Conservation (phyloP, 345 rosid species). For the Ailanthus altissimus region DNA sequence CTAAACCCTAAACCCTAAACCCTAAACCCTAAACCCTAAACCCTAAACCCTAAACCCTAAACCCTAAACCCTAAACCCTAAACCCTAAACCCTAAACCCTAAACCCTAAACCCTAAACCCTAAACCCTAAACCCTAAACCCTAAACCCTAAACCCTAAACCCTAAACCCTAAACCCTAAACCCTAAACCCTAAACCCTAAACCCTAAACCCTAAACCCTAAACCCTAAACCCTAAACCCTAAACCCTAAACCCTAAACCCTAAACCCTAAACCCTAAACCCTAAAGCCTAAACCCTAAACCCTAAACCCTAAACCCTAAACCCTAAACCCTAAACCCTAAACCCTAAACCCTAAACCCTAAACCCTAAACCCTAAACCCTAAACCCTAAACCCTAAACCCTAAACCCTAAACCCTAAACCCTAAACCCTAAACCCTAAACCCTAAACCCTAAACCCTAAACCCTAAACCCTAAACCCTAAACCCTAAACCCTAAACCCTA, state of each 20-base stretch:
- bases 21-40: too few species aligned
- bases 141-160: too few species aligned
- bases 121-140: too few species aligned
- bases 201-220: too few species aligned
- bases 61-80: too few species aligned
- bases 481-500: conserved; percentile 22
- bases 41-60: too few species aligned
- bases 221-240: too few species aligned
- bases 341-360: conserved; percentile 19
- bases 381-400: conserved; percentile 24
- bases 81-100: too few species aligned
- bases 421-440: conserved; percentile 22
- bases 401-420: conserved; percentile 32
- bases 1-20: too few species aligned
- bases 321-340: conserved; percentile 22
- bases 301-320: conserved; percentile 26
- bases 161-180: too few species aligned
- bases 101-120: too few species aligned
- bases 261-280: conserved; percentile 25
- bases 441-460: conserved; percentile 20
- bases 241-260: conserved; percentile 3
- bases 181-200: too few species aligned
- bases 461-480: conserved; percentile 9
- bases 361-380: conserved; percentile 22
- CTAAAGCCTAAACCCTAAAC: conserved; percentile 25